Conservation (phyloP, 148 eudicot genomes). For the Rheum nobile region DNA sequence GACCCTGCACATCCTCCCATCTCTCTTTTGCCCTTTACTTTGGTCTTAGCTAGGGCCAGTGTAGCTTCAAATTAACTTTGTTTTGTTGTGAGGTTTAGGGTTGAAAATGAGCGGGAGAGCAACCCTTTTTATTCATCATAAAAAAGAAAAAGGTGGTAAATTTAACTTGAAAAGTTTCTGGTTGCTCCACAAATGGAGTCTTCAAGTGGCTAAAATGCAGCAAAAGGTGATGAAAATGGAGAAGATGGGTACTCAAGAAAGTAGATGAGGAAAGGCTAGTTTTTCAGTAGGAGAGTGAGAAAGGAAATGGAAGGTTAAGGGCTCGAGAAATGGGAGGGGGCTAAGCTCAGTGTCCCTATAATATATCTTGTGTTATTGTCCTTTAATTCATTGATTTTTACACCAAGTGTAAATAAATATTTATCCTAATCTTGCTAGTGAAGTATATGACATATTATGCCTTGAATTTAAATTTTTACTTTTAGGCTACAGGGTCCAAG, state of each 20-base stretch:
- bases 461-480: too few relatives aligned
- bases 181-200: not conserved
- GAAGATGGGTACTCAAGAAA: not conserved
- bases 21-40: not conserved
- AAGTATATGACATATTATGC: too few relatives aligned
- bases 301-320: not conserved
- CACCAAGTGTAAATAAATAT: too few relatives aligned
- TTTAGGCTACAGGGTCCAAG: too few relatives aligned
- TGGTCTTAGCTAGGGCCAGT: not conserved
- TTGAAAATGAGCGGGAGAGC: not conserved
- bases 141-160: not conserved
- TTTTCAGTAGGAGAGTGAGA: not conserved
- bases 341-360: too few relatives aligned
- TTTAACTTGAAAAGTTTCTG: not conserved
- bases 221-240: not conserved
- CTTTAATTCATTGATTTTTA: too few relatives aligned
- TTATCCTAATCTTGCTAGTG: too few relatives aligned
- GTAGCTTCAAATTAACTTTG: not conserved
- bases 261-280: not conserved
- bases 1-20: constrained; percentile 99
- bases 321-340: not conserved
- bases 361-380: too few relatives aligned
- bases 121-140: not conserved
- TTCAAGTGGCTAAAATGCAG: not conserved
- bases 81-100: not conserved